Evolutionary conservation across 164 flowering plant species (phyloP).

Genomic region (Sextonia rubra): DNA sequence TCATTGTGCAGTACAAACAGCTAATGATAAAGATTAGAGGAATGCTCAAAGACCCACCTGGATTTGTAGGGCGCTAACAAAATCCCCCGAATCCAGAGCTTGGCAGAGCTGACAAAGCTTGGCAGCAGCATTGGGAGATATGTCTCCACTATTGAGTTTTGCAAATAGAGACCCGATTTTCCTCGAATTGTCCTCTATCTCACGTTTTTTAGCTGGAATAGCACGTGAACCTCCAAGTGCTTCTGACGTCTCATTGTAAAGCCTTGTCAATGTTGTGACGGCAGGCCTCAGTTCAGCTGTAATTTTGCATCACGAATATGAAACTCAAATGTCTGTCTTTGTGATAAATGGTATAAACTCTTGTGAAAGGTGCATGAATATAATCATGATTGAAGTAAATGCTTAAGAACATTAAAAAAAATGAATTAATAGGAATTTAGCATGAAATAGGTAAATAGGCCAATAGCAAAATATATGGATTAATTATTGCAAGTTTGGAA

Average conservation of each 20-base stretch:
- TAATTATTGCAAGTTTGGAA: too few species aligned
- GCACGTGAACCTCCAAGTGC: constrained; percentile 86
- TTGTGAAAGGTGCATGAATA: too few species aligned
- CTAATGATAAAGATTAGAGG: background rate
- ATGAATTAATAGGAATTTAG: too few species aligned
- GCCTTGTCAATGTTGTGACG: constrained; percentile 67
- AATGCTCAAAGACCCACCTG: constrained; percentile 47
- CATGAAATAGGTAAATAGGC: too few species aligned
- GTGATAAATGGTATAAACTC: too few species aligned
- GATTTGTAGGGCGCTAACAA: constrained; percentile 63
- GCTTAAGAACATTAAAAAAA: too few species aligned
- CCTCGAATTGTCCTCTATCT: constrained; percentile 92
- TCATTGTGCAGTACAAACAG: background rate
- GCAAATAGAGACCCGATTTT: constrained; percentile 88
- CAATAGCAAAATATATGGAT: too few species aligned
- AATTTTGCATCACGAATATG: background rate
- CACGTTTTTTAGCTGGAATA: constrained; percentile 79
- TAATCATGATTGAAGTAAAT: too few species aligned
- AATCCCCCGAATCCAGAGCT: constrained; percentile 80
- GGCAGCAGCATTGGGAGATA: constrained; percentile 80
- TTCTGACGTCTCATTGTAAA: constrained; percentile 86
- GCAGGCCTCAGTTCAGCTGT: constrained; percentile 83
- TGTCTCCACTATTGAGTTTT: constrained; percentile 84
- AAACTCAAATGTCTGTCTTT: too few species aligned
- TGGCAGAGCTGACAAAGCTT: constrained; percentile 86